phyloP scores from a whole-genome alignment of 2,329 filamentous ascomycete genomes.

The Colletotrichum salicis region DNA sequence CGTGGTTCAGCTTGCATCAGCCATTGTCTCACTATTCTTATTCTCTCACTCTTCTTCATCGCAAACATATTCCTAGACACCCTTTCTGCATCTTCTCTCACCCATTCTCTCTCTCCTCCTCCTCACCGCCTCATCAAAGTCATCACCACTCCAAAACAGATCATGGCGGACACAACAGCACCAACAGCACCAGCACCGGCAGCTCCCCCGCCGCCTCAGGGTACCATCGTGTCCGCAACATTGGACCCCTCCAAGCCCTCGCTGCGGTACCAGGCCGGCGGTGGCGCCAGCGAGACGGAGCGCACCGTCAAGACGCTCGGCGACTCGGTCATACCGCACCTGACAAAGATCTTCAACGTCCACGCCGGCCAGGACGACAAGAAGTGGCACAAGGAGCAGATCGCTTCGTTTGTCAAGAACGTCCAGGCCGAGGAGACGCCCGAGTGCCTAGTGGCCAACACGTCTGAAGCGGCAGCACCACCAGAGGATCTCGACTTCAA shows the following conservation, averaged over 20 bases:
- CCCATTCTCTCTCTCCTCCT: neutral
- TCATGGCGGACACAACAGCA: slow-evolving; percentile 23
- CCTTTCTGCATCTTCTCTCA: neutral
- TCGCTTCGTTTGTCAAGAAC: slow-evolving; percentile 57
- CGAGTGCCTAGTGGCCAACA: slow-evolving; percentile 15
- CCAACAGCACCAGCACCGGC: slow-evolving; percentile 1
- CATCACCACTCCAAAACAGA: neutral
- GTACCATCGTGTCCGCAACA: neutral
- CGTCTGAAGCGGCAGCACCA: slow-evolving; percentile 38
- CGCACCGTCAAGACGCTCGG: slow-evolving; percentile 55
- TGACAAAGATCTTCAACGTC: slow-evolving; percentile 58
- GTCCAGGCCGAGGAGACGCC: slow-evolving; percentile 53
- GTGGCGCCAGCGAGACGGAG: slow-evolving; percentile 55
- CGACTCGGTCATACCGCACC: slow-evolving; percentile 51
- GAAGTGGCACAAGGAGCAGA: slow-evolving; percentile 58
- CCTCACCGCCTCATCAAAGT: slow-evolving; percentile 12
- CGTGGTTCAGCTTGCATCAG: slow-evolving; percentile 23
- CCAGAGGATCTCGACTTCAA: slow-evolving; percentile 55
- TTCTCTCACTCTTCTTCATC: neutral
- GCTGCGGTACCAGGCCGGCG: slow-evolving; percentile 53
- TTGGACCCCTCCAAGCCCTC: neutral
- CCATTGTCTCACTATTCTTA: slow-evolving; percentile 15
- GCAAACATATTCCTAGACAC: neutral
- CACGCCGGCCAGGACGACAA: slow-evolving; percentile 53
- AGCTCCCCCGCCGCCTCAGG: neutral